phyloP scores from a whole-genome alignment of 306 rosid species.

The Clitoria ternatea region DNA sequence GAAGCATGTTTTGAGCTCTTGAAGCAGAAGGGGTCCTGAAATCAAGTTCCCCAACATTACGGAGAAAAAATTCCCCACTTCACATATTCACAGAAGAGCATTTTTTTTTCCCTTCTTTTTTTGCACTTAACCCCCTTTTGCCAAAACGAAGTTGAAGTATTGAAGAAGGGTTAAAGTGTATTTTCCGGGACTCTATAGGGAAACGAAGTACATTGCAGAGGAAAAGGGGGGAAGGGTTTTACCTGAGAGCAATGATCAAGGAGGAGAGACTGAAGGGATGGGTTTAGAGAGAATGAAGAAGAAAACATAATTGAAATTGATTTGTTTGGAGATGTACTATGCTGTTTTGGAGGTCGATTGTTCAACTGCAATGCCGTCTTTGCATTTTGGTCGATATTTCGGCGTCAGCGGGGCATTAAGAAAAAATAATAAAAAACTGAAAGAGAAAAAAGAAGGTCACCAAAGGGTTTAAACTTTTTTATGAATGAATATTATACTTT shows the following conservation, averaged over 20 bases:
- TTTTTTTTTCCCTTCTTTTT: not conserved
- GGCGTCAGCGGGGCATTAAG: not conserved
- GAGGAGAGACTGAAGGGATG: conserved; percentile 14
- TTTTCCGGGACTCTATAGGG: not conserved
- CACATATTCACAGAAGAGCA: not conserved
- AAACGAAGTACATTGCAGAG: not conserved
- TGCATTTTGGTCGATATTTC: not conserved
- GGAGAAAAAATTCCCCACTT: not conserved
- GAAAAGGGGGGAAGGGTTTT: not conserved
- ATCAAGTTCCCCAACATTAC: conserved; percentile 15
- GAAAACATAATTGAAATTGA: conserved; percentile 35
- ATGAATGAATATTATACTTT: no score
- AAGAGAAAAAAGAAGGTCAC: no score
- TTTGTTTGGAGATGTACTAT: conserved; percentile 21
- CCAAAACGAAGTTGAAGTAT: not conserved
- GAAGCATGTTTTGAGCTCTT: not conserved
- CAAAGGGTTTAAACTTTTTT: no score
- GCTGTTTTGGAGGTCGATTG: not conserved
- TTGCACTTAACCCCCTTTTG: not conserved
- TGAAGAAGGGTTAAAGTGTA: not conserved
- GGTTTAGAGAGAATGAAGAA: conserved; percentile 29
- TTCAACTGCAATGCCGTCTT: not conserved
- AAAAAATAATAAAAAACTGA: no score
- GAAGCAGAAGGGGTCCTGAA: not conserved
- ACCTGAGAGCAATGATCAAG: conserved; percentile 33